A percentile compares a stretch with the other conserved stretches of the same genome.
These are phyloP conservation scores for Nakaseomyces uthaithaninus DNA, from an alignment of 1,139 yeast species.

Conservation along the genomic window DNA sequence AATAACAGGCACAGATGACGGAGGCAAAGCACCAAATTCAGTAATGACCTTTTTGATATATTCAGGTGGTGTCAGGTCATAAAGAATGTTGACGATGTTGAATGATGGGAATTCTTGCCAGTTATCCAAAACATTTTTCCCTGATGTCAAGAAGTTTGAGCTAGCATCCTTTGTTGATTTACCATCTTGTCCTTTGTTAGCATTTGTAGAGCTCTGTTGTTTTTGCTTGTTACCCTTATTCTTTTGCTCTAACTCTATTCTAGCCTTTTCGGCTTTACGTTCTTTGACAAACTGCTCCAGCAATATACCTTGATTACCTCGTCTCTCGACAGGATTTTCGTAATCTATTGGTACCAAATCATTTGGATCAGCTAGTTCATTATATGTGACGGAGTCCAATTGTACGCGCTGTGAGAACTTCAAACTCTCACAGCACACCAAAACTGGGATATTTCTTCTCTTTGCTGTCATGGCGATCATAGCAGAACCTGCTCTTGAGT, in stretches of 20 bases:
- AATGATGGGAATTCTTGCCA: conserved; percentile 60
- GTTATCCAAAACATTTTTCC: conserved; percentile 43
- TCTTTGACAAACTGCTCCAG: conserved; percentile 56
- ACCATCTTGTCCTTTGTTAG: conserved; percentile 10
- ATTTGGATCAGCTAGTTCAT: conserved; percentile 84
- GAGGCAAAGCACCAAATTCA: conserved; percentile 92
- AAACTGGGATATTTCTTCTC: conserved; percentile 81
- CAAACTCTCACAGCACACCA: conserved; percentile 91
- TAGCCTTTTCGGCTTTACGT: conserved; percentile 28
- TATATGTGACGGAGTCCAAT: conserved; percentile 86
- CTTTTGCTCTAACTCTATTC: conserved; percentile 23
- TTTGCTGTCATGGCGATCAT: conserved; percentile 87
- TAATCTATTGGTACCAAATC: conserved; percentile 48
- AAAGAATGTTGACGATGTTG: conserved; percentile 76
- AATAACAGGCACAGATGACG: conserved; percentile 94
- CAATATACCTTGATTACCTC: conserved; percentile 45
- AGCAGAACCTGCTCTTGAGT: conserved; percentile 93
- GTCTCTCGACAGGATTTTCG: conserved; percentile 49
- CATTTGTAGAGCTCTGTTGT: conserved; percentile 9
- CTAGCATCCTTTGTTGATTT: conserved; percentile 15
- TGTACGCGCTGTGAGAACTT: conserved; percentile 95
- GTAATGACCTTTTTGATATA: conserved; percentile 91
- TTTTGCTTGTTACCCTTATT: conserved; percentile 19
- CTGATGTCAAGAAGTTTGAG: conserved; percentile 12
- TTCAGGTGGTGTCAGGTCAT: conserved; percentile 91